phyloP scores from a whole-genome alignment of 140 eudicot species.

The Cichorium intybus region DNA sequence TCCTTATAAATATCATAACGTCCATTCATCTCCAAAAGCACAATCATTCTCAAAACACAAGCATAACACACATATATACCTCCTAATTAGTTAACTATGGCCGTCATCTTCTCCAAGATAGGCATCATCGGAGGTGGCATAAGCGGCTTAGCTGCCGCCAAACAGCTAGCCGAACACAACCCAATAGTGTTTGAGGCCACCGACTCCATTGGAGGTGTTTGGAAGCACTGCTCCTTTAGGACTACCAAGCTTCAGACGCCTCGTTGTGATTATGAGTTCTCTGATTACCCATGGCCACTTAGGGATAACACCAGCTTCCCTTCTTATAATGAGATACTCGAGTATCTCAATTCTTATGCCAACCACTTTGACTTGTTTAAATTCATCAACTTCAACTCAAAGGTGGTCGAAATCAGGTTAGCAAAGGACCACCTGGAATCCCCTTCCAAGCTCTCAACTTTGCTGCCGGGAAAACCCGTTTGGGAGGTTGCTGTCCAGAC shows the following conservation, averaged over 20 bases:
- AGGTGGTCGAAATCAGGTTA: slow-evolving; percentile 72
- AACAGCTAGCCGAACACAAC: slow-evolving; percentile 61
- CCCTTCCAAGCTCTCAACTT: background rate
- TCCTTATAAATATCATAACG: slow-evolving; percentile 15
- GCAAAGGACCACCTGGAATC: slow-evolving; percentile 27
- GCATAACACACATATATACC: too few species aligned
- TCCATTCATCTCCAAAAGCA: slow-evolving; percentile 4
- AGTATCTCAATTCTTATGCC: slow-evolving; percentile 78
- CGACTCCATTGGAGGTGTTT: slow-evolving; percentile 83
- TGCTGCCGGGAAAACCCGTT: slow-evolving; percentile 55
- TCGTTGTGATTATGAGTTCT: slow-evolving; percentile 93
- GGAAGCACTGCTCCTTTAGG: slow-evolving; percentile 75
- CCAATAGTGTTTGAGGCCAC: slow-evolving; percentile 89
- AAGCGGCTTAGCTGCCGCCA: slow-evolving; percentile 94
- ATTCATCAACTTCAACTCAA: slow-evolving; percentile 68
- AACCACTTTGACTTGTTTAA: slow-evolving; percentile 62
- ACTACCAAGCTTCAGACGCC: slow-evolving; percentile 90
- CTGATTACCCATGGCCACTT: slow-evolving; percentile 84
- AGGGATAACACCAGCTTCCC: slow-evolving; percentile 81
- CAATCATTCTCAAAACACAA: slow-evolving; percentile 8
- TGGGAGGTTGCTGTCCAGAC: slow-evolving; percentile 92
- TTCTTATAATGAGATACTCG: slow-evolving; percentile 58
- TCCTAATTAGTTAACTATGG: slow-evolving; percentile 18
- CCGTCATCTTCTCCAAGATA: slow-evolving; percentile 41
- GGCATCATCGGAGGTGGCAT: slow-evolving; percentile 97